Conservation (phyloP, 495 filamentous ascomycete genomes). For the Aspergillus sclerotioniger region DNA sequence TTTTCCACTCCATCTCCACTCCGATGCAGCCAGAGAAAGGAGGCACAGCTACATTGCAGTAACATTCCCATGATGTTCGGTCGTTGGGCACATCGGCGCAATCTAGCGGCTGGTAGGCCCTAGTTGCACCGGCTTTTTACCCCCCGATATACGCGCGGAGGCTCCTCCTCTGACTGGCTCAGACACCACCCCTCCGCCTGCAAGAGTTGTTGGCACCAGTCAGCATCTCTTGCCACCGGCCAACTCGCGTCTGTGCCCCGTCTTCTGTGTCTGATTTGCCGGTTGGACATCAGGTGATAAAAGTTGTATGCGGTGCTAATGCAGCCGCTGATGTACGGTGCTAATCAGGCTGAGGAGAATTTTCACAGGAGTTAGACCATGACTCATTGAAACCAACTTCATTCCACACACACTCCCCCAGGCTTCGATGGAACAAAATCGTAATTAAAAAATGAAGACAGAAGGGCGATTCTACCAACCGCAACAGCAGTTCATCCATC, state of each 20-base stretch:
- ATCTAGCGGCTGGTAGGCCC: background rate
- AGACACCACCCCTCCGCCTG: slow-evolving; percentile 5
- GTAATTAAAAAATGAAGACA: background rate
- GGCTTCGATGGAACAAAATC: background rate
- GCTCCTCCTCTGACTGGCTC: background rate
- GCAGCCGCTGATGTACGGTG: slow-evolving; percentile 19
- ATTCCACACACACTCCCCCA: background rate
- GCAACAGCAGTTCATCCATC: background rate
- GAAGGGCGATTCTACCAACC: background rate
- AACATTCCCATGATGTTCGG: background rate
- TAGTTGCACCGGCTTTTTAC: background rate
- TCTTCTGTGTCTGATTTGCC: slow-evolving; percentile 22
- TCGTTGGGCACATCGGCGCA: background rate
- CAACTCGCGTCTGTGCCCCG: slow-evolving; percentile 13
- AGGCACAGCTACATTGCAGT: background rate
- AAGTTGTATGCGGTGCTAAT: slow-evolving; percentile 35
- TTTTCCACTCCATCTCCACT: background rate
- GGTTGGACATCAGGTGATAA: slow-evolving; percentile 36
- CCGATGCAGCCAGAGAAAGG: background rate
- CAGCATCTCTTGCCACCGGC: slow-evolving; percentile 19
- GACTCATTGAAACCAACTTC: background rate
- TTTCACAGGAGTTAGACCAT: too few relatives aligned
- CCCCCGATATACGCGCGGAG: slow-evolving; percentile 7
- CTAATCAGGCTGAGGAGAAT: slow-evolving; percentile 12
- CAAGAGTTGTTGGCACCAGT: slow-evolving; percentile 19